phyloP scores from a whole-genome alignment of 495 filamentous ascomycete species.

The Aspergillus funiculosus region DNA sequence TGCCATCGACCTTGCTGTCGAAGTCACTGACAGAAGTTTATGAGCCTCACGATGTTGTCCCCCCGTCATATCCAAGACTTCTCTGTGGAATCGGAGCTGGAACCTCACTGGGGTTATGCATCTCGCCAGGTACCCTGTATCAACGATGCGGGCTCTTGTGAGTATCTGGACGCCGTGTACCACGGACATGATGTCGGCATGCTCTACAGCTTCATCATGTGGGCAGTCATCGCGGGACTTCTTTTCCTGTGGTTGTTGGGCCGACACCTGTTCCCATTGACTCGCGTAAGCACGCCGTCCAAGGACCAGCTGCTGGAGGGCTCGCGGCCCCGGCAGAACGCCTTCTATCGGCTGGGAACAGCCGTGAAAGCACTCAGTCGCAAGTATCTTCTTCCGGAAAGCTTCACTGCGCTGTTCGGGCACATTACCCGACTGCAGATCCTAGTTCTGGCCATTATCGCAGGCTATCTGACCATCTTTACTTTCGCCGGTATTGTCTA shows the following conservation, averaged over 20 bases:
- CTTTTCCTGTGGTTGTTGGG: conserved; percentile 45
- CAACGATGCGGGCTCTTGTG: conserved; percentile 56
- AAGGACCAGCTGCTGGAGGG: conserved; percentile 9
- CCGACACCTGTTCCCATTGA: conserved; percentile 15
- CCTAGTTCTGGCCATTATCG: conserved; percentile 44
- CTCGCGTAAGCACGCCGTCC: conserved; percentile 3
- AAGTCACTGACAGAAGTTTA: too few species aligned
- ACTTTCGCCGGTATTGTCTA: conserved; percentile 58
- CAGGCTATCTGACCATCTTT: conserved; percentile 53
- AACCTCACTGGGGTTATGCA: conserved; percentile 59
- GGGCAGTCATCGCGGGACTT: conserved; percentile 49
- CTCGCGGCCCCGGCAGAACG: conserved; percentile 8
- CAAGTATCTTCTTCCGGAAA: conserved; percentile 37
- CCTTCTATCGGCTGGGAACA: conserved; percentile 13
- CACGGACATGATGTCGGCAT: conserved; percentile 52
- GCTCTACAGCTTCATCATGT: conserved; percentile 57
- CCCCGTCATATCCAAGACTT: conserved; percentile 37
- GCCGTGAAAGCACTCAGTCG: conserved; percentile 18
- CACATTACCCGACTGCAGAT: conserved; percentile 41
- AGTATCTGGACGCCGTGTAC: conserved; percentile 59
- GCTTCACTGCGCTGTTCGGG: conserved; percentile 30
- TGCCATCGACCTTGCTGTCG: too few species aligned
- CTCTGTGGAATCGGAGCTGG: conserved; percentile 31
- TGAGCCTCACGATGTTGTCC: neutral
- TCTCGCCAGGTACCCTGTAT: conserved; percentile 52